Evolutionary conservation across 345 rosid species (phyloP).

Genomic region (Boechera divaricarpa): DNA sequence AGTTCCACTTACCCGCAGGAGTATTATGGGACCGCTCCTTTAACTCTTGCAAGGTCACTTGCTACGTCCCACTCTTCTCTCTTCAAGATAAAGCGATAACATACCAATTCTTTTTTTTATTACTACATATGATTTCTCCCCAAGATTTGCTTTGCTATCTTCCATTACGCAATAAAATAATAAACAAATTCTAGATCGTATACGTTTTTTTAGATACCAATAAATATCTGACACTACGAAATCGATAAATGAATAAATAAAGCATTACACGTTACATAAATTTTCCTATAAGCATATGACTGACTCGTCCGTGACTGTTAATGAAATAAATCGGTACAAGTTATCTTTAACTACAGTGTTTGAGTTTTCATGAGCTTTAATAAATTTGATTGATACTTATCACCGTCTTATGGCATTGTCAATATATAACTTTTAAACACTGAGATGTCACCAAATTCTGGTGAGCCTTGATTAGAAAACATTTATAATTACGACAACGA

Average conservation of each 20-base stretch:
- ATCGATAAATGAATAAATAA: slow-evolving; percentile 13
- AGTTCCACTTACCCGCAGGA: slow-evolving; percentile 43
- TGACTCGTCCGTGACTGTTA: slow-evolving; percentile 32
- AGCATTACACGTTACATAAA: neutral
- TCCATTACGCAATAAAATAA: too few relatives aligned
- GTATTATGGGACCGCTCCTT: slow-evolving; percentile 45
- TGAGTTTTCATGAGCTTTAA: neutral
- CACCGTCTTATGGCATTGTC: slow-evolving; percentile 30
- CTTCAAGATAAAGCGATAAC: slow-evolving; percentile 34
- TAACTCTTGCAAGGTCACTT: slow-evolving; percentile 35
- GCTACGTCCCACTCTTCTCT: slow-evolving; percentile 18
- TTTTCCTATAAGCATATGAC: slow-evolving; percentile 6
- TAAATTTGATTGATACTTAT: slow-evolving; percentile 27
- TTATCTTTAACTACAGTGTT: slow-evolving; percentile 5
- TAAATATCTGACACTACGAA: slow-evolving; percentile 27
- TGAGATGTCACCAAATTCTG: slow-evolving; percentile 33
- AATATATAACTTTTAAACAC: neutral
- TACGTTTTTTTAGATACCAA: slow-evolving; percentile 9
- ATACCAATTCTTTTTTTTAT: neutral
- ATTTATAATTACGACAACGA: slow-evolving; percentile 33
- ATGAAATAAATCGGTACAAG: neutral
- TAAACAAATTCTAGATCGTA: slow-evolving; percentile 10
- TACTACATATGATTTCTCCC: slow-evolving; percentile 10
- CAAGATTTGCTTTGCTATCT: too few relatives aligned
- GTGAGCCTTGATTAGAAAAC: slow-evolving; percentile 35